phyloP scores from a whole-genome alignment of 1,139 yeast species.

The Suhomyces anneliseae region DNA sequence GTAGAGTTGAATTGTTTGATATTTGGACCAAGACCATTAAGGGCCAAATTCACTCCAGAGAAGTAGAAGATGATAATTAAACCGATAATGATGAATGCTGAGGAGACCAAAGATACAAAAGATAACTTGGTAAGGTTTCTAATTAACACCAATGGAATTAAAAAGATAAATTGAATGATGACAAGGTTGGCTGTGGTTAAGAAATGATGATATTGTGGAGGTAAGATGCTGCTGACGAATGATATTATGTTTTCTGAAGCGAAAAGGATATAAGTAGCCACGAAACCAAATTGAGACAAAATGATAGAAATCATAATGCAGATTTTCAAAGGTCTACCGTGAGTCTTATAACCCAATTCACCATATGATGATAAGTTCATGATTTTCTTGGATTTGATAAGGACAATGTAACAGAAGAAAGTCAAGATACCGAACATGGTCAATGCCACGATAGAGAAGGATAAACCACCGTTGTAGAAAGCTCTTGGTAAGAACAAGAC shows the following conservation, averaged over 20 bases:
- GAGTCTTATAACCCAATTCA: constrained; percentile 64
- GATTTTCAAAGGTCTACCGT: constrained; percentile 60
- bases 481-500: constrained; percentile 72
- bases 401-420: constrained; percentile 65
- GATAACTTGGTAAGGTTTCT: constrained; percentile 73
- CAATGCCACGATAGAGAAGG: constrained; percentile 55
- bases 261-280: constrained; percentile 73
- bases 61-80: constrained; percentile 61
- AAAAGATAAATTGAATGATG: constrained; percentile 53
- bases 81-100: constrained; percentile 64
- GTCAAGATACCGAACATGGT: constrained; percentile 64
- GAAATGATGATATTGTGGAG: constrained; percentile 6
- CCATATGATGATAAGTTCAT: constrained; percentile 70
- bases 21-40: constrained; percentile 51
- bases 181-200: constrained; percentile 41
- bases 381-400: constrained; percentile 57
- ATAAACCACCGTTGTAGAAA: constrained; percentile 69
- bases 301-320: constrained; percentile 63
- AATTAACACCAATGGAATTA: constrained; percentile 68
- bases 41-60: constrained; percentile 46
- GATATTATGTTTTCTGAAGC: constrained; percentile 69
- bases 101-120: constrained; percentile 64
- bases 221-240: constrained; percentile 21
- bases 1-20: constrained; percentile 54
- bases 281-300: constrained; percentile 73